Evolutionary conservation across 139 green algal genomes (phyloP).

Genomic region (Micromonas pusilla): DNA sequence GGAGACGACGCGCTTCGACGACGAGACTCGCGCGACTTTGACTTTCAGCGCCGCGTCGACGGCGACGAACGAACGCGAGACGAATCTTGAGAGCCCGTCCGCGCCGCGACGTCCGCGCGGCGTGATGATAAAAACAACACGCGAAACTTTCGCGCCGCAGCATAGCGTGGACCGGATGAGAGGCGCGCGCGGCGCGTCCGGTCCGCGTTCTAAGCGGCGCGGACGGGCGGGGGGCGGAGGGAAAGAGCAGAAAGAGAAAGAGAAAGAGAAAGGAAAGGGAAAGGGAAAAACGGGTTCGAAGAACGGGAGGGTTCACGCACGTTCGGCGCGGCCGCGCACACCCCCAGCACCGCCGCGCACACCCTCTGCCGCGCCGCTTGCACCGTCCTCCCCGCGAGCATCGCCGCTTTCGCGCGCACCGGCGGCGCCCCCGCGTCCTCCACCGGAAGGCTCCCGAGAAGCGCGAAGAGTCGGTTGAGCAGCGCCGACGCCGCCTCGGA

Average conservation of each 20-base stretch:
- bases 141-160: conserved; percentile 19
- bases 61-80: too few relatives aligned
- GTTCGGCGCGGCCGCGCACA: neutral
- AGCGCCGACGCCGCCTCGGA: neutral
- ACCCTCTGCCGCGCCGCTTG: conserved; percentile 17
- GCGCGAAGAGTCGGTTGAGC: neutral
- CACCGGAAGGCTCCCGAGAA: neutral
- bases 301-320: neutral
- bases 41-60: too few relatives aligned
- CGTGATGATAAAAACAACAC: too few relatives aligned
- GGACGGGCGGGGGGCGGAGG: neutral
- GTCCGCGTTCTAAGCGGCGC: neutral
- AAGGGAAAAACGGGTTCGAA: neutral
- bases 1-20: too few relatives aligned
- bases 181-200: too few relatives aligned
- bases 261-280: neutral
- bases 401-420: neutral
- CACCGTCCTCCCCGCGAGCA: neutral
- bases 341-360: conserved; percentile 5
- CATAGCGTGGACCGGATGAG: neutral
- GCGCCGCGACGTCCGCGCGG: too few relatives aligned
- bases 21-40: too few relatives aligned
- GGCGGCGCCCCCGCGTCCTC: neutral
- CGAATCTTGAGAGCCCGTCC: too few relatives aligned
- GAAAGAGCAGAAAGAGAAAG: neutral